Conservation (phyloP, 2,329 filamentous ascomycete genomes). For the Fusarium hainanense region DNA sequence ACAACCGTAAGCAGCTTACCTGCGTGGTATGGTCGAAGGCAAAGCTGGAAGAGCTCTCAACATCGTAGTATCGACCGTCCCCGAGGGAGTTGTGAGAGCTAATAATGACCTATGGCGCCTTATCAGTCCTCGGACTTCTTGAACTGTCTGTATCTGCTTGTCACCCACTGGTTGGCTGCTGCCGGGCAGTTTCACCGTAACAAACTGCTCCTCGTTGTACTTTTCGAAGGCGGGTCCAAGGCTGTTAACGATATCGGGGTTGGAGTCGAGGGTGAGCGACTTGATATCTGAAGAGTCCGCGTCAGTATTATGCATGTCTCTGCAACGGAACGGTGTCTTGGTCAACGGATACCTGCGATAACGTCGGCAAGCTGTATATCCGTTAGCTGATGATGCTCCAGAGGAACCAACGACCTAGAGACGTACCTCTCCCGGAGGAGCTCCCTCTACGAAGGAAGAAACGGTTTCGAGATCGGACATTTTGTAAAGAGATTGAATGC, state of each 20-base stretch:
- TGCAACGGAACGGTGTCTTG: neutral
- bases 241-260: constrained; percentile 73
- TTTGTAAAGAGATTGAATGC: constrained; percentile 16
- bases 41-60: constrained; percentile 88
- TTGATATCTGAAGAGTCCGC: constrained; percentile 78
- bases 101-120: constrained; percentile 73
- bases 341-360: constrained; percentile 73
- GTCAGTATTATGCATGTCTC: constrained; percentile 34
- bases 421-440: constrained; percentile 93
- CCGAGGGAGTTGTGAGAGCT: constrained; percentile 88
- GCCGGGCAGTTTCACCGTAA: constrained; percentile 88
- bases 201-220: constrained; percentile 96
- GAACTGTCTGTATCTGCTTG: neutral
- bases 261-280: constrained; percentile 77
- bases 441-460: constrained; percentile 91
- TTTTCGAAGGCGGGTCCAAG: constrained; percentile 87
- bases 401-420: constrained; percentile 26
- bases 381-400: constrained; percentile 48
- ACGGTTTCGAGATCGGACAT: constrained; percentile 61
- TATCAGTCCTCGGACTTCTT: constrained; percentile 20
- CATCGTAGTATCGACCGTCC: constrained; percentile 87
- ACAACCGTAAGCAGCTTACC: constrained; percentile 55
- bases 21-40: constrained; percentile 86
- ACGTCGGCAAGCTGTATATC: constrained; percentile 80
- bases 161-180: constrained; percentile 69